Conservation (phyloP, 2,329 filamentous ascomycete genomes). For the Phaeosphaeria sp. region DNA sequence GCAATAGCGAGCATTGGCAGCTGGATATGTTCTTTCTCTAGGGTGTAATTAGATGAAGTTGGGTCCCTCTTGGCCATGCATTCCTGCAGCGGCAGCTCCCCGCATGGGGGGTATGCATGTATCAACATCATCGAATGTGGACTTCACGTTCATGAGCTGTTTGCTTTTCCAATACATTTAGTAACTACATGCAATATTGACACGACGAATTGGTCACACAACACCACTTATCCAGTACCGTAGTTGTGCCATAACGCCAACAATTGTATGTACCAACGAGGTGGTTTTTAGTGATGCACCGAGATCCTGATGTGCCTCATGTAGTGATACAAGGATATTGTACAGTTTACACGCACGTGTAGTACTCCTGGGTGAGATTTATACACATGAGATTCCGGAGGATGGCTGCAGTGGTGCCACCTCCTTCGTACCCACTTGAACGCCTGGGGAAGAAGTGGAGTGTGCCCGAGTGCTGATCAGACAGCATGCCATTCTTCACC, state of each 20-base stretch:
- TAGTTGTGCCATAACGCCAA: too few relatives aligned
- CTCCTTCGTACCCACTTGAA: too few relatives aligned
- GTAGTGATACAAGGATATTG: too few relatives aligned
- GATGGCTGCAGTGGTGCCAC: too few relatives aligned
- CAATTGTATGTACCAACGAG: too few relatives aligned
- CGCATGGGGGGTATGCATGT: constrained; percentile 31
- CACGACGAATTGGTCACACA: neutral
- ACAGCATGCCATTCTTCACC: neutral
- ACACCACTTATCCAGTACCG: too few relatives aligned
- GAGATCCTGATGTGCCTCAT: too few relatives aligned
- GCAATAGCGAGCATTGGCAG: neutral
- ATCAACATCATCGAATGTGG: constrained; percentile 39
- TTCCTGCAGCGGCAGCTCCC: constrained; percentile 21
- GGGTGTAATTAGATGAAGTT: constrained; percentile 26
- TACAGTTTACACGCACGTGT: too few relatives aligned
- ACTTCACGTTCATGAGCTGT: constrained; percentile 5
- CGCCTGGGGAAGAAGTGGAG: too few relatives aligned
- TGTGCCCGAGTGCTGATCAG: neutral
- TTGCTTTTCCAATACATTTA: neutral
- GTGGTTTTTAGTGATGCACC: too few relatives aligned
- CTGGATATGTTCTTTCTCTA: constrained; percentile 17
- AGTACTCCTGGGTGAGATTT: too few relatives aligned
- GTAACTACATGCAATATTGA: neutral
- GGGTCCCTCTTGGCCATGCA: constrained; percentile 30
- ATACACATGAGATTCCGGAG: too few relatives aligned